phyloP scores from a whole-genome alignment of 129 eudicot species.

The Artemisia argyi region DNA sequence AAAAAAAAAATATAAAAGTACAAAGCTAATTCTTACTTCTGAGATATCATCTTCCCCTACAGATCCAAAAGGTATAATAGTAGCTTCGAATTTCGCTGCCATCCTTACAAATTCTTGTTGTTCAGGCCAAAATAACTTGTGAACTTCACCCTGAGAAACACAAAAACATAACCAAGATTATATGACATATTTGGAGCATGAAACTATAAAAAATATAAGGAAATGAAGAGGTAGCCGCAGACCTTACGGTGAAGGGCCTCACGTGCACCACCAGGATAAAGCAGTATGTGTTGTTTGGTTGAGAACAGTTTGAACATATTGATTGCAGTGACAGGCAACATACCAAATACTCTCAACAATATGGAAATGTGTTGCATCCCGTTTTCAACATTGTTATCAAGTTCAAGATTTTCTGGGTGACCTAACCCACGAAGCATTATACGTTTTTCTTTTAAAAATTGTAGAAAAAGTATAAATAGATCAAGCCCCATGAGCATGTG shows the following conservation, averaged over 20 bases:
- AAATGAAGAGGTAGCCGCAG: too few species aligned
- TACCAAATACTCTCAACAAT: conserved; percentile 54
- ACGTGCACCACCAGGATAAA: conserved; percentile 93
- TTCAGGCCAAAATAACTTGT: conserved; percentile 69
- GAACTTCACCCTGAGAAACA: conserved; percentile 48
- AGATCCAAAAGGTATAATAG: conserved; percentile 69
- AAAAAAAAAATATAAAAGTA: not conserved
- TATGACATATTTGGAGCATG: too few species aligned
- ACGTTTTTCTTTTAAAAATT: conserved; percentile 56
- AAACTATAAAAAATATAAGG: too few species aligned
- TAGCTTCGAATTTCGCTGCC: conserved; percentile 68
- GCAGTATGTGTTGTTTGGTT: conserved; percentile 59
- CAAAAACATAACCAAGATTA: too few species aligned
- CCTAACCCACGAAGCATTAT: conserved; percentile 68
- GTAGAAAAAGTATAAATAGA: conserved; percentile 49
- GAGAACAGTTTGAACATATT: conserved; percentile 64
- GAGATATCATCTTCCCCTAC: conserved; percentile 69
- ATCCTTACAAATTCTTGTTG: conserved; percentile 68
- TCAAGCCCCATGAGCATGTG: conserved; percentile 86
- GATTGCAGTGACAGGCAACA: conserved; percentile 56
- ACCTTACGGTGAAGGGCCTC: conserved; percentile 25
- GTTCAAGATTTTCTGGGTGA: conserved; percentile 56
- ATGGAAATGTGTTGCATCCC: conserved; percentile 42
- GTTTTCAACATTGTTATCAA: conserved; percentile 8
- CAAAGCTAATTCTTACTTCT: conserved; percentile 37